Percentiles rank a stretch among this genome's conserved stretches.
These are phyloP conservation scores for Leccinum olivaceopallidum DNA, from an alignment of 768 basidiomycete species.

Conservation along the genomic window DNA sequence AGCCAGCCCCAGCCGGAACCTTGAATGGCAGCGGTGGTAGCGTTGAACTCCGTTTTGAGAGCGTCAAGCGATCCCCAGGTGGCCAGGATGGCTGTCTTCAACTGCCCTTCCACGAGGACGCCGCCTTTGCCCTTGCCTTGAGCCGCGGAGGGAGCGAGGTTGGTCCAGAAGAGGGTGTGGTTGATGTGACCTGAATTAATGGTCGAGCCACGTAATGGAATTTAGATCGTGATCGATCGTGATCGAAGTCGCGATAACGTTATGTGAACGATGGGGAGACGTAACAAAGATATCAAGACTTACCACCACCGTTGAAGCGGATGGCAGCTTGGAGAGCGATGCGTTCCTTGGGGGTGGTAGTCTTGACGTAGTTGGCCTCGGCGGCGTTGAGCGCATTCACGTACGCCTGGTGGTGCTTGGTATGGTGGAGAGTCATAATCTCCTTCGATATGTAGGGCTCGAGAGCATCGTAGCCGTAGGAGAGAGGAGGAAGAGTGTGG, in stretches of 20 bases:
- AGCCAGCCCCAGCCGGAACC: constrained; percentile 98
- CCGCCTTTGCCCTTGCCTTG: constrained; percentile 63
- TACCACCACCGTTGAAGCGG: constrained; percentile 97
- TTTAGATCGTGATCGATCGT: neutral
- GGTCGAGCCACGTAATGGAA: neutral
- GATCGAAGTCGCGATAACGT: constrained; percentile 17
- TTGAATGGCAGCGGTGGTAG: constrained; percentile 82
- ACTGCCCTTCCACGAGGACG: constrained; percentile 55
- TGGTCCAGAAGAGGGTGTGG: constrained; percentile 96
- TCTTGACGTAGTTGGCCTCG: constrained; percentile 70
- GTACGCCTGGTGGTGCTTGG: constrained; percentile 94
- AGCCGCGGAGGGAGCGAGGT: constrained; percentile 66
- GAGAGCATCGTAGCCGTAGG: constrained; percentile 84
- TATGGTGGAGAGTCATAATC: constrained; percentile 96
- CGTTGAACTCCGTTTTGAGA: constrained; percentile 81
- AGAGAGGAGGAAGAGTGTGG: constrained; percentile 68
- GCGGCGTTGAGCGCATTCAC: constrained; percentile 91
- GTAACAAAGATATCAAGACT: constrained; percentile 24
- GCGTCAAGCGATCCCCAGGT: constrained; percentile 71
- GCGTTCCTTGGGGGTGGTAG: constrained; percentile 69
- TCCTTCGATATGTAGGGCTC: constrained; percentile 90
- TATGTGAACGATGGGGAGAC: neutral
- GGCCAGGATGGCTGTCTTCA: constrained; percentile 62
- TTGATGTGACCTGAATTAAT: constrained; percentile 73
- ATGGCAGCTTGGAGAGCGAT: constrained; percentile 89